Evolutionary conservation across 805 yeast species (phyloP), one percentile per base, ranked within the genome.

Genomic region (Metschnikowia colocasiae): DNA sequence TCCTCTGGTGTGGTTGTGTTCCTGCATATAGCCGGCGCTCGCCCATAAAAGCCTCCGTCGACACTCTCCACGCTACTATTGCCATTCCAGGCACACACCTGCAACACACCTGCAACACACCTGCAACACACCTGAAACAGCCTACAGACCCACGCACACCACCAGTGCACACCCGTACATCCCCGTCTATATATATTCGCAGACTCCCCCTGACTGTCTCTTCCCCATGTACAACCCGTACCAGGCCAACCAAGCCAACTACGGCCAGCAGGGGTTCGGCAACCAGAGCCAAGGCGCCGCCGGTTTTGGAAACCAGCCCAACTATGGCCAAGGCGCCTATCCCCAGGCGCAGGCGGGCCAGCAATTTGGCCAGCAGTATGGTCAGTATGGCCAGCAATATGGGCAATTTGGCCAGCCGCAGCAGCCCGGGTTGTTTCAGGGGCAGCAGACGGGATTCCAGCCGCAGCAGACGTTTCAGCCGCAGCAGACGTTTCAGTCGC

Each of bases 181-280:
- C n/a, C n/a, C n/a, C n/a, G n/a, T n/a, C n/a, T n/a, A n/a, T n/a
- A n/a, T n/a, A n/a, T n/a, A n/a, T n/a, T n/a, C n/a, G n/a, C n/a
- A n/a, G n/a, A n/a, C n/a, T n/a, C n/a, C n/a, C n/a, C n/a, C n/a
- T n/a, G n/a, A n/a, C n/a, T n/a, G n/a, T n/a, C n/a, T n/a, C n/a
- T n/a, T 4, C 12, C 5, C 25, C 26, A 71, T 71, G 76, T 71
- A 68, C 53, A 71, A 71, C 53, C 74, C 71, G 50, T 66, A 62
- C 53, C 73, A 65, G 45, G 40, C 49, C 73, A 63, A 42, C 53
- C 51, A 50, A 55, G 61, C 56, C 50, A 31, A 16, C 27, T 48
- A 39, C 48, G 58, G 54, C 18, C 50, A 50, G 45, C 63, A 54
- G 33, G 52, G 49, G 16, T 43, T 38, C 19, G 42, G 42, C 3